Evolutionary conservation across 108 stramenopile species (phyloP), one percentile per base, ranked within the genome.

Genomic region (Cyclotella distinguenda): DNA sequence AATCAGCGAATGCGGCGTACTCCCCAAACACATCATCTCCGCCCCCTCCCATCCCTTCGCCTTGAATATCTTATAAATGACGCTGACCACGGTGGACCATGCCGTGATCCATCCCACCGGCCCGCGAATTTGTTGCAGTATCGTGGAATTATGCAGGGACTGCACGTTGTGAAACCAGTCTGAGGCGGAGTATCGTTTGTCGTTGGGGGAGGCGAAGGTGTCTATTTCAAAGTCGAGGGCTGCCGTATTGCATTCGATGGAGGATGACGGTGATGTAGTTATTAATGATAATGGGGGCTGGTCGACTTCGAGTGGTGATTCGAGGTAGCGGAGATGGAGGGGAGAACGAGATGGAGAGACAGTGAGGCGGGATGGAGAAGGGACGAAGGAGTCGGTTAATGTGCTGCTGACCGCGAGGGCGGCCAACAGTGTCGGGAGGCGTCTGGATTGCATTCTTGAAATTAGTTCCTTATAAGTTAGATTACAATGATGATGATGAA

Each of bases 131-230:
- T 81, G 84, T 4, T 57, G 60, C 28, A 89, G 44, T 22, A 89
- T 74, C 11, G 76, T 42, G 39, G 82, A 86, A 18, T 72, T 52
- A 45, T 84, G 86, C 25, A 89, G 59, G 6, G 79, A 82, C 21
- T n/a, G 18, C 25, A 89, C 76, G 70, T 87, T 87, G 66, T 89
- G 86, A 16, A 82, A 30, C 88, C 88, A 89, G 44, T 87, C 88
- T 1, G 64, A 60, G 16, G 86, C 83, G 7, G 82, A 68, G 60
- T 89, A 86, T 15, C 88, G 69, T 38, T 53, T 60, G 34, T 78
- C 77, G 30, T 72, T 72, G 7, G 77, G 71, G 39, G 49, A 35
- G 13, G 71, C 70, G 26, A 66, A 74, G 26, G 59, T 74, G 50
- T 74, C 72, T 7, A 74, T 60, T 30, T 66, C 64, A 18, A 59